phyloP scores from a whole-genome alignment of 495 filamentous ascomycete species.

The Lophiotrema nucula region DNA sequence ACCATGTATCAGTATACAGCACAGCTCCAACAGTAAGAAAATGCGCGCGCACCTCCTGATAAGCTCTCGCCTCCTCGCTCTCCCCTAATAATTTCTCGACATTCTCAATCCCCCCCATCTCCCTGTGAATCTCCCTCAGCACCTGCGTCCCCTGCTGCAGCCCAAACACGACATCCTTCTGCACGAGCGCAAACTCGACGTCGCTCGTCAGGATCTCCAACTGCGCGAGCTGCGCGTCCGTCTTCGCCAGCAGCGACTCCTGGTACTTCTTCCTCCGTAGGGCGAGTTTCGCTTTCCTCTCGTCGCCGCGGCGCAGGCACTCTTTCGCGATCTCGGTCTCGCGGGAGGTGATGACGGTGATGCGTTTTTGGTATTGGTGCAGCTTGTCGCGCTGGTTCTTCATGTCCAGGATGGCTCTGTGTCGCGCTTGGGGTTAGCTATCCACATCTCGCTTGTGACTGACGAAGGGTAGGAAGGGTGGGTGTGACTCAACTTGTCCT shows the following conservation, averaged over 20 bases:
- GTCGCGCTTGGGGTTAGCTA: background rate
- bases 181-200: constrained; percentile 91
- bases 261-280: constrained; percentile 97
- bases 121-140: constrained; percentile 82
- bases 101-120: constrained; percentile 92
- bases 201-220: constrained; percentile 78
- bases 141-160: constrained; percentile 89
- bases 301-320: constrained; percentile 73
- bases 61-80: constrained; percentile 80
- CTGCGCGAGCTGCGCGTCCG: constrained; percentile 84
- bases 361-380: constrained; percentile 87
- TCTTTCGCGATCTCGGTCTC: constrained; percentile 82
- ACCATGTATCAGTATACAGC: background rate
- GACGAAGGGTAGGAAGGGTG: too few species aligned
- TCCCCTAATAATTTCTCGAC: constrained; percentile 94
- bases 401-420: constrained; percentile 89
- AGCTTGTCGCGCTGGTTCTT: constrained; percentile 97
- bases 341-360: constrained; percentile 74
- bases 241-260: constrained; percentile 82
- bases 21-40: background rate
- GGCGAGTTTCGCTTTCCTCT: constrained; percentile 77
- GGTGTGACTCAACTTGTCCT: too few species aligned
- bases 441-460: background rate
- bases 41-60: constrained; percentile 68
- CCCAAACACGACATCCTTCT: constrained; percentile 91